A percentile compares a stretch with the other conserved stretches of the same genome.
These are phyloP conservation scores for Penicillium simplicissimum DNA, from an alignment of 495 filamentous ascomycete species.

Conservation along the genomic window DNA sequence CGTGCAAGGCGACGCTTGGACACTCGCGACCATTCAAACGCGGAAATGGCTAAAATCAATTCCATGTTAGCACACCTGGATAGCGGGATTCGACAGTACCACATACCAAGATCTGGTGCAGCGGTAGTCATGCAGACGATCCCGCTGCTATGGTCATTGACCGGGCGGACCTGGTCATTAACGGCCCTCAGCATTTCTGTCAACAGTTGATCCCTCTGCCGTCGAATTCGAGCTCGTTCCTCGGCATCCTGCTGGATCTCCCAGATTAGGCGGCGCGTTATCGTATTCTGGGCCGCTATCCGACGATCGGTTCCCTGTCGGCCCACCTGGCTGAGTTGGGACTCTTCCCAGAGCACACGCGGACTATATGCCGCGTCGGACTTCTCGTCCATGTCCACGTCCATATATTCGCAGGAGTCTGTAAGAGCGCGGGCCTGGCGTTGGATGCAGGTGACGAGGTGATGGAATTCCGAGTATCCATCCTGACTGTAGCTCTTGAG, in stretches of 20 bases:
- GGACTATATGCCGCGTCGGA: constrained; percentile 26
- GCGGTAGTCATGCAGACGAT: constrained; percentile 41
- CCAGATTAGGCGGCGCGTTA: constrained; percentile 46
- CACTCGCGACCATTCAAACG: constrained; percentile 35
- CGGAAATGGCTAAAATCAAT: constrained; percentile 25
- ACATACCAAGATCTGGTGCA: constrained; percentile 40
- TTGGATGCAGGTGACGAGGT: constrained; percentile 42
- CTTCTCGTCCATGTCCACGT: constrained; percentile 30
- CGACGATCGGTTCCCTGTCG: constrained; percentile 38
- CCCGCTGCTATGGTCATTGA: constrained; percentile 32
- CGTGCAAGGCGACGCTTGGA: constrained; percentile 44
- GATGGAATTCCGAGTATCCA: constrained; percentile 43
- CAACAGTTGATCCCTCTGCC: constrained; percentile 31
- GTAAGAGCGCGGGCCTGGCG: constrained; percentile 29
- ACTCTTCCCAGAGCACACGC: constrained; percentile 37
- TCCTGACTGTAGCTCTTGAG: constrained; percentile 50
- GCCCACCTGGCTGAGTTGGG: constrained; percentile 42
- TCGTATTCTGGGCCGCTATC: constrained; percentile 40
- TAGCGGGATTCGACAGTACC: not conserved
- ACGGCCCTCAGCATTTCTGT: constrained; percentile 29
- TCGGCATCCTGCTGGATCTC: constrained; percentile 43
- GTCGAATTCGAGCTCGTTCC: constrained; percentile 29
- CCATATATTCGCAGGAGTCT: constrained; percentile 24
- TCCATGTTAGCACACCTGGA: not conserved
- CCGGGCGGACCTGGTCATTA: constrained; percentile 28